Base-by-base conservation (phyloP, 768 basidiomycete genomes). In the Naganishia friedmannii region DNA sequence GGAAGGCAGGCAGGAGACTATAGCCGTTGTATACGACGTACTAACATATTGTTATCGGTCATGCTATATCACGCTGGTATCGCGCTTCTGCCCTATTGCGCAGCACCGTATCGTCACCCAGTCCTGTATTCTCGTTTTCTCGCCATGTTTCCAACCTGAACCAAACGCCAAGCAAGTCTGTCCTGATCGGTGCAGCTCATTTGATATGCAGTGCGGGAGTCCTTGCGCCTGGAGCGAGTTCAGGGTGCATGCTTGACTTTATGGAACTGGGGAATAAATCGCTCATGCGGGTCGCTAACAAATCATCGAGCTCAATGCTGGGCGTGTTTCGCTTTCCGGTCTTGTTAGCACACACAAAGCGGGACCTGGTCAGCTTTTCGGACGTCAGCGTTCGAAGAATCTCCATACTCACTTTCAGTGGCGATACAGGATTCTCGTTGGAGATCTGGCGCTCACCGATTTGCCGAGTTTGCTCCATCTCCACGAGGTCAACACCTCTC, bases 241-340 rank as follows among this genome's bases (percentile, higher is more conserved):
- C 21, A 54, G 53, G 54, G 15, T 32, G 54, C 19, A 17, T 17
- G 29, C 54, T 55, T 12, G 15, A 34, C 54, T 34, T 55, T 32
- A 45, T 17, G n/a, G 39, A 45, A 13, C 15, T 29, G 39, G 21
- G 37, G 39, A 63, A 63, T 23, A 63, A 45, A 21, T 63, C 60
- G 39, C 60, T 63, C 60, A 63, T 63, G 31, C 60, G 37, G 39
- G 60, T 63, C 8, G 23, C 60, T 26, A 63, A 42, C 26, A 63
- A 17, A 63, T 31, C 39, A 15, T 63, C 60, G 37, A 63, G 39
- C 26, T 63, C 42, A 42, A 10, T 2, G 42, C 23, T 28, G 12
- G 34, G n/a, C 1, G 23, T 51, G 42, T 23, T 34, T 26, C 12
- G 39, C 42, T 29, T 29, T 45, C 17, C 28, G 23, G 39, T 63